Conservation (phyloP, 1,284 basidiomycete genomes). For the Neolentinus lepideus region DNA sequence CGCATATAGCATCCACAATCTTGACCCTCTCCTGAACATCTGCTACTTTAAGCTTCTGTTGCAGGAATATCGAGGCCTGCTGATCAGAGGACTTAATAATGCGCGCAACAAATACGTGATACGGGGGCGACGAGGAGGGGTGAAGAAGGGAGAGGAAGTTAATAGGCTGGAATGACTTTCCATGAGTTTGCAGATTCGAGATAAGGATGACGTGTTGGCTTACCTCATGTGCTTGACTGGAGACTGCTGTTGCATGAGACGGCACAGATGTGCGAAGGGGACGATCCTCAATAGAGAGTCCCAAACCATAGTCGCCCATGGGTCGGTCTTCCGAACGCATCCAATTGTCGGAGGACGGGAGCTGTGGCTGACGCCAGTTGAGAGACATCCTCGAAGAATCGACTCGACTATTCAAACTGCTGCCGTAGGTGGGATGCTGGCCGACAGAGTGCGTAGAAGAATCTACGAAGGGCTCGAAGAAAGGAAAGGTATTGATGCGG, state of each 20-base stretch:
- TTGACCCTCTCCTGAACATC: slow-evolving; percentile 69
- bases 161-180: slow-evolving; percentile 49
- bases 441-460: slow-evolving; percentile 25
- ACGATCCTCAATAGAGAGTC: neutral
- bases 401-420: slow-evolving; percentile 4
- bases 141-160: slow-evolving; percentile 79
- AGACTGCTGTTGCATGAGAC: neutral
- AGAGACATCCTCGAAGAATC: neutral
- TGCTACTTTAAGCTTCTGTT: slow-evolving; percentile 81
- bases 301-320: neutral
- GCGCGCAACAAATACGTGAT: slow-evolving; percentile 68
- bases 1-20: slow-evolving; percentile 78
- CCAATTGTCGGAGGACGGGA: neutral
- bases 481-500: slow-evolving; percentile 20
- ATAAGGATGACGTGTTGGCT: neutral
- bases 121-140: slow-evolving; percentile 75
- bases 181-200: neutral
- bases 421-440: slow-evolving; percentile 21
- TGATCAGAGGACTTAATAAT: slow-evolving; percentile 84
- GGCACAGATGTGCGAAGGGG: neutral
- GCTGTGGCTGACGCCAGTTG: neutral
- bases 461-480: slow-evolving; percentile 46
- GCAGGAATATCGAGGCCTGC: slow-evolving; percentile 81
- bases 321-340: neutral
- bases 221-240: slow-evolving; percentile 1